Evolutionary conservation across 1,284 basidiomycete species (phyloP), one percentile per base, ranked within the genome.

Genomic region (Sanghuangporus sanghuang): DNA sequence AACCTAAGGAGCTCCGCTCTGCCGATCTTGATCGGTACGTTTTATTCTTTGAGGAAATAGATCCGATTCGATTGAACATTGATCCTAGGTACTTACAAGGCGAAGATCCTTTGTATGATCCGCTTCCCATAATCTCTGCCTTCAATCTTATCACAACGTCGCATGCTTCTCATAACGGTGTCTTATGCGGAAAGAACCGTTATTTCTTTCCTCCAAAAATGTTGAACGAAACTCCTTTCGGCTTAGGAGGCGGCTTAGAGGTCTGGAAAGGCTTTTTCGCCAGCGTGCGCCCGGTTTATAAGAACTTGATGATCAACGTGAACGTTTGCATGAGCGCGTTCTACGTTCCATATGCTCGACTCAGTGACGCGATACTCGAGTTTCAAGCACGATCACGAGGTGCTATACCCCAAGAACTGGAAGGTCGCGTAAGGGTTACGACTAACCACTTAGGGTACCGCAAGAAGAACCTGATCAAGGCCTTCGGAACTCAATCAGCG

Each of bases 291-390:
- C 85, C 87, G 0, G 78, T 81, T 9, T 85, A 80, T 73, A 86
- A 86, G 63, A 79, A 86, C 61, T 75, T 91, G 1, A 83, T 87
- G 81, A 83, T 92, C 57, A 92, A 92, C 69, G 81, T 92, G 32
- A 89, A 89, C 66, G 82, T 85, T 16, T 89, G 86, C 71, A 88
- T 87, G 82, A 83, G 86, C 0, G 87, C 88, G 0, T 92, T 92
- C 70, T 82, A 89, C 66, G 73, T 76, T 6, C 81, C 85, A 18
- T n/a, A 57, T 0, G 85, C 85, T 0, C 87, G 85, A 60, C 77
- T 91, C 3, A 84, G 81, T 0, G 74, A 85, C 0, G 80, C 83
- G 0, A 77, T 91, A 62, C 21, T 74, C 2, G 76, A 75, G 3
- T 90, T 87, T 68, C 67, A 71, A 6, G 67, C 64, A 2, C 69